phyloP scores from a whole-genome alignment of 2,329 filamentous ascomycete species.

The Colletotrichum nymphaeae region DNA sequence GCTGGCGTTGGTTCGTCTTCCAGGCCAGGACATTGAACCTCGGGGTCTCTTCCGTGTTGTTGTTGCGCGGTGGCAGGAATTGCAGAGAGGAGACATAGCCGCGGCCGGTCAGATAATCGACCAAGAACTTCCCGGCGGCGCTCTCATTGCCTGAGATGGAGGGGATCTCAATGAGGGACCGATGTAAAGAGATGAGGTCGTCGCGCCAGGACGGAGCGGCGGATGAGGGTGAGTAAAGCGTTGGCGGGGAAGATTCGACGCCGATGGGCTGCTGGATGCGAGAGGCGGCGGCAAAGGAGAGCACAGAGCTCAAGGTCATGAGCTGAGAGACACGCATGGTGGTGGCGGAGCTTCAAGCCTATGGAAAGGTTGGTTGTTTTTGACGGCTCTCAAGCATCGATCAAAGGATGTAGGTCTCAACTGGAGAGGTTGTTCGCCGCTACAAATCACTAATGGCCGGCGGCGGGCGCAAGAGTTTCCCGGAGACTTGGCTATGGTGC shows the following conservation, averaged over 20 bases:
- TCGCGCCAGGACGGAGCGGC: constrained; percentile 53
- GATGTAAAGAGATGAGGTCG: constrained; percentile 77
- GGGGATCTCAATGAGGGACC: constrained; percentile 77
- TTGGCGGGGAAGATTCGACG: constrained; percentile 9
- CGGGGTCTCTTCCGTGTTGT: constrained; percentile 43
- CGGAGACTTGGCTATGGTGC: not conserved
- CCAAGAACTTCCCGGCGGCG: constrained; percentile 75
- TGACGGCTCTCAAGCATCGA: not conserved
- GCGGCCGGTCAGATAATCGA: constrained; percentile 68
- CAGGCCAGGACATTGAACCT: constrained; percentile 85
- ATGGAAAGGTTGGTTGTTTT: not conserved
- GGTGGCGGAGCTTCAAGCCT: not conserved
- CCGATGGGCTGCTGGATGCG: constrained; percentile 30
- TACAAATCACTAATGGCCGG: not conserved
- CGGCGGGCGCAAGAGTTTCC: not conserved
- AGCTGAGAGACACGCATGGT: constrained; percentile 21
- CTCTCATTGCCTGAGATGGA: constrained; percentile 79
- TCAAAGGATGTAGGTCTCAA: not conserved
- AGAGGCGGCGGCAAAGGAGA: constrained; percentile 24
- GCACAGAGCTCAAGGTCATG: constrained; percentile 13
- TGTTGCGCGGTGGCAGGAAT: constrained; percentile 47
- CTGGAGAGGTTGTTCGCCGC: constrained; percentile 3
- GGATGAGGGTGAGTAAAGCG: not conserved
- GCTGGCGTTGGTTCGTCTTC: constrained; percentile 56
- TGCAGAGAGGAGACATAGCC: constrained; percentile 59